Evolutionary conservation across 805 yeast species (phyloP), one percentile per base, ranked within the genome.

Genomic region (Yarrowia divulgata): DNA sequence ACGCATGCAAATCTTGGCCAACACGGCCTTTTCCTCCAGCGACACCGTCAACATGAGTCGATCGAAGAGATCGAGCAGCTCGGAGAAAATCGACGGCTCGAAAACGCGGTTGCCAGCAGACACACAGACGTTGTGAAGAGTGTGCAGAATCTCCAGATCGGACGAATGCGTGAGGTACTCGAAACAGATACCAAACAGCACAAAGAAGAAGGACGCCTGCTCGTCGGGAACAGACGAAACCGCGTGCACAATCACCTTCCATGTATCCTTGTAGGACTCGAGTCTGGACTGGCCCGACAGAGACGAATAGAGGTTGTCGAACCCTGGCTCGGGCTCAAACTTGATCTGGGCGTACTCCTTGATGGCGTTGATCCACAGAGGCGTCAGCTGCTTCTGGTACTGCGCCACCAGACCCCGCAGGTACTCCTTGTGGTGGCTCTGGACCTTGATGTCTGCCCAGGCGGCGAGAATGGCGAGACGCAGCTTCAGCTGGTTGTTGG

Each of bases 231-330:
- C 81, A 9, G 87, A 80, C 14, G 95, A 88, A 71, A 93, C 81
- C 0, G 91, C 97, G 64, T 89, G 89, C 10, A 90, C 87, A 71
- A 92, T 83, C 73, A 89, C 90, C 45, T 90, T 79, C 97, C 97
- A 93, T 46, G 88, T 85, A 19, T 82, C 80, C 48, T 85, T 83
- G 76, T 86, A 90, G 54, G 77, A 77, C 34, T 79, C 81, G 68
- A 84, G 75, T 73, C 81, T 84, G 39, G 83, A 76, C 58, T 82
- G 85, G 54, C 82, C 71, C 1, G 74, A 70, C 39, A 76, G 70
- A 12, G 76, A 73, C 0, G 74, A 72, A n/a, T 75, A 74, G 58
- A 78, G 77, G 49, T 80, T 81, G 39, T 76, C 77, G 8, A 79
- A 66, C 5, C 71, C 72, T 13, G 74, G 74, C 18, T 77, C 84